Evolutionary conservation across 2,329 filamentous ascomycete genomes (phyloP).

Genomic region (Seiridium unicorne): DNA sequence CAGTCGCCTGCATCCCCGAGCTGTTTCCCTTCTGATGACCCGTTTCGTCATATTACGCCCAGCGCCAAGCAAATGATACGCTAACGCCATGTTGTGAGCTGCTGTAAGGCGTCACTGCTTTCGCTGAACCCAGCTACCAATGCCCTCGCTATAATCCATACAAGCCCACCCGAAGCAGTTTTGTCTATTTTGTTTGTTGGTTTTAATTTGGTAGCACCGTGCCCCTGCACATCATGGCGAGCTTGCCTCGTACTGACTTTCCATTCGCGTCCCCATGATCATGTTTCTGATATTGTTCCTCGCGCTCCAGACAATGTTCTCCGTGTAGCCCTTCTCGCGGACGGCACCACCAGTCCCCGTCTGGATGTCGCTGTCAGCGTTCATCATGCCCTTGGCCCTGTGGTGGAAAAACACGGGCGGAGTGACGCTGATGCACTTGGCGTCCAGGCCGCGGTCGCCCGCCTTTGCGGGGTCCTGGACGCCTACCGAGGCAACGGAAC

Average conservation of each 20-base stretch:
- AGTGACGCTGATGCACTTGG: conserved; percentile 31
- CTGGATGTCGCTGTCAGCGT: conserved; percentile 30
- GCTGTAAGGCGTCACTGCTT: too few relatives aligned
- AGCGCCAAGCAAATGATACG: too few relatives aligned
- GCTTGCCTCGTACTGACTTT: conserved; percentile 20
- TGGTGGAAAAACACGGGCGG: conserved; percentile 31
- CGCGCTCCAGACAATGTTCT: conserved; percentile 33
- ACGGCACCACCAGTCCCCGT: conserved; percentile 14
- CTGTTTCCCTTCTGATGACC: too few relatives aligned
- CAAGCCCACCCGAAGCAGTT: too few relatives aligned
- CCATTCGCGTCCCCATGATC: conserved; percentile 24
- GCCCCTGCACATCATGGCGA: background rate
- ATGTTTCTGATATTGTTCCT: conserved; percentile 30
- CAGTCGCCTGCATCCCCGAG: too few relatives aligned
- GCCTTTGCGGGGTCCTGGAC: conserved; percentile 8
- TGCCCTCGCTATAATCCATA: too few relatives aligned
- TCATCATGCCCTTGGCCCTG: conserved; percentile 21
- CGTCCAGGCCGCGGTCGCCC: conserved; percentile 23
- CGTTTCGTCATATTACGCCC: too few relatives aligned
- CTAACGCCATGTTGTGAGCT: too few relatives aligned
- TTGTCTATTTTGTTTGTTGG: too few relatives aligned
- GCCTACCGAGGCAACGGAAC: conserved; percentile 17
- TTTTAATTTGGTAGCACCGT: too few relatives aligned
- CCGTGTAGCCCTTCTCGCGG: conserved; percentile 28
- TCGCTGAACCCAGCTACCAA: too few relatives aligned